Evolutionary conservation across 129 eudicot genomes (phyloP).

Genomic region (Calendula officinalis): DNA sequence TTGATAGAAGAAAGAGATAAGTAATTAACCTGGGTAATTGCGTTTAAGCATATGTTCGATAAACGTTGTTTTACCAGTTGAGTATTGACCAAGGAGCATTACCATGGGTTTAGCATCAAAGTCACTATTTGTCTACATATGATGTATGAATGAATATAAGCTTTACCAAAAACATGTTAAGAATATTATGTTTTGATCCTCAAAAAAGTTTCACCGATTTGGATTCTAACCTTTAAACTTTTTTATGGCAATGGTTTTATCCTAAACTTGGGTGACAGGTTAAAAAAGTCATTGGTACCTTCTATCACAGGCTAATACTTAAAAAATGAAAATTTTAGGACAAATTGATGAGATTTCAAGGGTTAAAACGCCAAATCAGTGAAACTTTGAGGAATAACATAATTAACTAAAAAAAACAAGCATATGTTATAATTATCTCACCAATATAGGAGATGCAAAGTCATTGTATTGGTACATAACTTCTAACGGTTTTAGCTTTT

Average conservation of each 20-base stretch:
- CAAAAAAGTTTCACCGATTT: no score
- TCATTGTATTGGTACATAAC: slow-evolving; percentile 78
- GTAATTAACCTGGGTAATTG: slow-evolving; percentile 68
- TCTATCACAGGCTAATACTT: no score
- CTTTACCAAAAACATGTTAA: not conserved
- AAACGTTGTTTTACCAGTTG: slow-evolving; percentile 95
- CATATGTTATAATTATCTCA: slow-evolving; percentile 29
- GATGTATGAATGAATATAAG: not conserved
- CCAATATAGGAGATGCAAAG: slow-evolving; percentile 79
- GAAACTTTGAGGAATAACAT: no score
- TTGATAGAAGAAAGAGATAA: not conserved
- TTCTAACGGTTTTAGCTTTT: slow-evolving; percentile 89
- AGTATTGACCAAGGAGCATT: slow-evolving; percentile 97
- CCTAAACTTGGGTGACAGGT: no score
- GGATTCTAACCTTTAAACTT: no score
- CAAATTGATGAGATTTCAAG: no score
- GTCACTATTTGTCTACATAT: slow-evolving; percentile 65
- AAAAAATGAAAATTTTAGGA: no score
- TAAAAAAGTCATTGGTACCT: no score
- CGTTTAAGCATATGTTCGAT: slow-evolving; percentile 74
- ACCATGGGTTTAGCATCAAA: slow-evolving; percentile 95
- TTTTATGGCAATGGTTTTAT: no score
- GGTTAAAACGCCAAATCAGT: no score
- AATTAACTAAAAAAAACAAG: not conserved
- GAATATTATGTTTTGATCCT: not conserved